Conservation (phyloP, 345 rosid genomes). For the Hibiscus trionum region DNA sequence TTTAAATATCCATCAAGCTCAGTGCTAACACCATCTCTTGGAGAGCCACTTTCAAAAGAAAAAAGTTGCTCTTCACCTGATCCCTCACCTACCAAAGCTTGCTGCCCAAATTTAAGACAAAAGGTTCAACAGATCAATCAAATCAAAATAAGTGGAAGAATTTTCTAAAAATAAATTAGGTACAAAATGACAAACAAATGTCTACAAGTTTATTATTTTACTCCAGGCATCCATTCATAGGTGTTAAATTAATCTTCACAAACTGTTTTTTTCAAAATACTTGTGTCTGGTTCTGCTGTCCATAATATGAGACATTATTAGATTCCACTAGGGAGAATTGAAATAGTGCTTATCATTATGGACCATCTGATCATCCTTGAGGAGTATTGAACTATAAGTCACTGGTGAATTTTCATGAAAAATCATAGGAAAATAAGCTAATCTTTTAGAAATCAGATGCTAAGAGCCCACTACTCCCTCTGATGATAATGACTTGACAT, state of each 20-base stretch:
- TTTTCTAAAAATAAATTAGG: background rate
- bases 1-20: conserved; percentile 64
- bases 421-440: background rate
- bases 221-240: background rate
- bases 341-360: background rate
- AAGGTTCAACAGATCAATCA: background rate
- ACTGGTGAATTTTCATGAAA: background rate
- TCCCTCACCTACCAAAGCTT: conserved; percentile 94
- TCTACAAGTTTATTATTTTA: background rate
- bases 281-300: background rate
- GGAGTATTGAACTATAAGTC: background rate
- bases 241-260: background rate
- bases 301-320: background rate
- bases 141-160: background rate
- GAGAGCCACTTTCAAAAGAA: conserved; percentile 40
- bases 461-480: background rate
- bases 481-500: conserved; percentile 2
- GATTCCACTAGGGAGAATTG: background rate
- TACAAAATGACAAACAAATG: background rate
- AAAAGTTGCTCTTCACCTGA: conserved; percentile 87
- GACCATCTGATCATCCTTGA: background rate
- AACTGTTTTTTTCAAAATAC: background rate
- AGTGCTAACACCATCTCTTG: conserved; percentile 43
- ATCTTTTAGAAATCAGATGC: background rate
- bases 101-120: conserved; percentile 36